Evolutionary conservation across 139 green algal species (phyloP).

Genomic region (Nannochloris sp.): DNA sequence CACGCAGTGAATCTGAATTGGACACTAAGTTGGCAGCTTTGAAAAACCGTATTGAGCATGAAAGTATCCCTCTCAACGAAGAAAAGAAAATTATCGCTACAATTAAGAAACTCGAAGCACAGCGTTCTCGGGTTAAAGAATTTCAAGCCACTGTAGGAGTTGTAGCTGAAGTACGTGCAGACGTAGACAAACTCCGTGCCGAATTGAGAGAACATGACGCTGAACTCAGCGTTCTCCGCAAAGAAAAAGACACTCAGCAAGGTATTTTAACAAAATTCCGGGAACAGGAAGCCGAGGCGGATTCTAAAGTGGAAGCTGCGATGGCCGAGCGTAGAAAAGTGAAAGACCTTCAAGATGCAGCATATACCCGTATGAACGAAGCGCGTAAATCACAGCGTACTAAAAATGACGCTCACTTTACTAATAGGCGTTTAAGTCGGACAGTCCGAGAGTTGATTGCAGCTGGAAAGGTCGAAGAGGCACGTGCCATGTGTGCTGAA

Average conservation of each 20-base stretch:
- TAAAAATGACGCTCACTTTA: slow-evolving; percentile 31
- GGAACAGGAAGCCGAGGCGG: slow-evolving; percentile 2
- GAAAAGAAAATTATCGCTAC: slow-evolving; percentile 29
- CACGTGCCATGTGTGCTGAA: slow-evolving; percentile 15
- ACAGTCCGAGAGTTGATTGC: slow-evolving; percentile 7
- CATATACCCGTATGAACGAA: slow-evolving; percentile 12
- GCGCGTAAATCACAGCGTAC: slow-evolving; percentile 3
- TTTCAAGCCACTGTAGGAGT: slow-evolving; percentile 6
- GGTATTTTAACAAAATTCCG: slow-evolving; percentile 30
- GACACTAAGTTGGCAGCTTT: slow-evolving; percentile 19
- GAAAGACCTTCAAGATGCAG: slow-evolving; percentile 30
- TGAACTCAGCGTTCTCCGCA: slow-evolving; percentile 11
- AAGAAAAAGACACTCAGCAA: slow-evolving; percentile 19
- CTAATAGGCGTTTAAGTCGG: slow-evolving; percentile 20
- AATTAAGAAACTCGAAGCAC: slow-evolving; percentile 36
- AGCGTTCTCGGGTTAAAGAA: slow-evolving; percentile 19
- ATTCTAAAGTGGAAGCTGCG: slow-evolving; percentile 20
- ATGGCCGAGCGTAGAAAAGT: slow-evolving; percentile 24
- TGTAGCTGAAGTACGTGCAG: slow-evolving; percentile 4
- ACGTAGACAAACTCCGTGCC: slow-evolving; percentile 2
- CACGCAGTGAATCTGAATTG: slow-evolving; percentile 35
- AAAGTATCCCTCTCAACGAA: slow-evolving; percentile 33
- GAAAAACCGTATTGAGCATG: slow-evolving; percentile 32
- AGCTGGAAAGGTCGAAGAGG: slow-evolving; percentile 25
- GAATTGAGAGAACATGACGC: slow-evolving; percentile 21